Percentiles rank a stretch among this genome's conserved stretches.
Conservation (phyloP, 2,329 filamentous ascomycete species). For the Pezizomycotina sp. region DNA sequence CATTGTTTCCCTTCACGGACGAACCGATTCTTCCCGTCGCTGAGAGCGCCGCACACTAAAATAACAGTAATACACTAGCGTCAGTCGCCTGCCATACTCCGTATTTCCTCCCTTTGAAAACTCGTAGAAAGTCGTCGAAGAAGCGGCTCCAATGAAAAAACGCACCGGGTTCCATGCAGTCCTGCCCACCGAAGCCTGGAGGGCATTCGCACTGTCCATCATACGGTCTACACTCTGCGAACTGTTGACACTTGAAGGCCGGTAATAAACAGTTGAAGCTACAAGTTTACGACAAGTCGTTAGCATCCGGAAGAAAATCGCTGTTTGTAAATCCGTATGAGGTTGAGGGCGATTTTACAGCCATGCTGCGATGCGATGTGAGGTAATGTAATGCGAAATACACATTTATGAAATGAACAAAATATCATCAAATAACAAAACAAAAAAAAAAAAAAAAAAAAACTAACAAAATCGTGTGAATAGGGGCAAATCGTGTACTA, state of each 20-base stretch:
- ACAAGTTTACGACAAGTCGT: constrained; percentile 29
- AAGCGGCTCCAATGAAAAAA: constrained; percentile 5
- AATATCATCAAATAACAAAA: too few relatives aligned
- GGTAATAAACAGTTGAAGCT: constrained; percentile 98
- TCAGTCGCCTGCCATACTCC: constrained; percentile 5
- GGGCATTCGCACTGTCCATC: constrained; percentile 90
- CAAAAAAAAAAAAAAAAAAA: too few relatives aligned
- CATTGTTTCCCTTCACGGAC: constrained; percentile 57
- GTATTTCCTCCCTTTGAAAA: not conserved
- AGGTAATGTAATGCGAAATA: too few relatives aligned
- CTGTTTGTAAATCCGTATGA: constrained; percentile 1
- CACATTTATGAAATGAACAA: too few relatives aligned
- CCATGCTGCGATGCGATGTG: too few relatives aligned
- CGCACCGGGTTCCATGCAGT: constrained; percentile 68
- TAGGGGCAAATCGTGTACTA: constrained; percentile 24
- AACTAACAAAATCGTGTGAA: too few relatives aligned
- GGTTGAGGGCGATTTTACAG: too few relatives aligned
- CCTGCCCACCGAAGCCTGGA: constrained; percentile 80
- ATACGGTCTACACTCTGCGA: constrained; percentile 69
- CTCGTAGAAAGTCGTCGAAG: not conserved
- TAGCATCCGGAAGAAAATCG: not conserved
- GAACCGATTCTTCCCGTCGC: constrained; percentile 61
- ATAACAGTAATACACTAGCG: constrained; percentile 6
- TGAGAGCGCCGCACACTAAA: constrained; percentile 70
- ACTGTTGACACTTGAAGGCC: constrained; percentile 81